Percentiles rank a stretch among this genome's conserved stretches.
phyloP scores from a whole-genome alignment of 2,329 filamentous ascomycete genomes.

The Talaromyces amestolkiae region DNA sequence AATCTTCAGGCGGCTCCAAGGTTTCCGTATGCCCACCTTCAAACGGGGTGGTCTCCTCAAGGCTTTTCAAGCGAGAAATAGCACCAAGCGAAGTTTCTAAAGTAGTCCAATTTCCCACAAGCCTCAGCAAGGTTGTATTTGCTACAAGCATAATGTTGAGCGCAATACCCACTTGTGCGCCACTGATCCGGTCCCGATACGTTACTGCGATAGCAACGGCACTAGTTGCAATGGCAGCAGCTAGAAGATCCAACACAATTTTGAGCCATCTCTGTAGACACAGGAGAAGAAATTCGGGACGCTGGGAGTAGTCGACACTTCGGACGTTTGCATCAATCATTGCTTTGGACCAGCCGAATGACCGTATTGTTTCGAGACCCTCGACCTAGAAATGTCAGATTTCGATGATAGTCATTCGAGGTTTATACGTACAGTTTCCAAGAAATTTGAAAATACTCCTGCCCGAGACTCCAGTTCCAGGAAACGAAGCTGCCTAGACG shows the following conservation, averaged over 20 bases:
- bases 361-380: conserved; percentile 55
- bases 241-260: conserved; percentile 51
- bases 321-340: conserved; percentile 42
- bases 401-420: neutral
- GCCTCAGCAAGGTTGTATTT: conserved; percentile 50
- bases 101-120: conserved; percentile 55
- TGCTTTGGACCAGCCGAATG: conserved; percentile 51
- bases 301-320: conserved; percentile 55
- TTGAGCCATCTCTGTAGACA: conserved; percentile 59
- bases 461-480: conserved; percentile 62
- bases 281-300: conserved; percentile 57
- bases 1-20: conserved; percentile 36
- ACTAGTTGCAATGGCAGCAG: conserved; percentile 49
- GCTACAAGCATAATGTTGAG: conserved; percentile 55
- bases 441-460: conserved; percentile 57
- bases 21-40: conserved; percentile 47
- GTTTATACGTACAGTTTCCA: conserved; percentile 49
- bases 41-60: conserved; percentile 43
- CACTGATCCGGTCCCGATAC: conserved; percentile 42
- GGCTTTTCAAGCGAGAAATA: conserved; percentile 54
- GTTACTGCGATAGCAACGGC: conserved; percentile 51
- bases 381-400: neutral
- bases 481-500: conserved; percentile 59
- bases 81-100: conserved; percentile 59
- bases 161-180: conserved; percentile 53